Conservation (phyloP, 768 basidiomycete genomes). For the Rhodotorula babjevae region DNA sequence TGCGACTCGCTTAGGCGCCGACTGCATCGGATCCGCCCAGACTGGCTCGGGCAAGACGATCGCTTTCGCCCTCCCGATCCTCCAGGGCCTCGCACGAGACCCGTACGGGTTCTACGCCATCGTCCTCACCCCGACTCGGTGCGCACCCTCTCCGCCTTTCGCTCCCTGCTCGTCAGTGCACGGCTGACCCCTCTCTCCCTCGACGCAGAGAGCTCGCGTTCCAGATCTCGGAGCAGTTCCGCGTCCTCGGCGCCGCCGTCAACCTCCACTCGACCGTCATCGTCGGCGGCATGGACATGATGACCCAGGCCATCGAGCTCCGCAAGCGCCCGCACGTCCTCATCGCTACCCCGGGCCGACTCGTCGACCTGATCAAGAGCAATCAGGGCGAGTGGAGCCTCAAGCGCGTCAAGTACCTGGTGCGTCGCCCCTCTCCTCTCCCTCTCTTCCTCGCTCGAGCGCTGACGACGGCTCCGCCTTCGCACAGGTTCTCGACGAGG, state of each 20-base stretch:
- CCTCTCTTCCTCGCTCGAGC: not conserved
- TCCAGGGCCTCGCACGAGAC: slow-evolving; percentile 78
- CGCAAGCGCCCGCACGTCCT: slow-evolving; percentile 82
- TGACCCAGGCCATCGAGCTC: slow-evolving; percentile 83
- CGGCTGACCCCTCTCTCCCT: not conserved
- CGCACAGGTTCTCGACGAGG: slow-evolving; percentile 87
- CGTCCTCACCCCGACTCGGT: slow-evolving; percentile 93
- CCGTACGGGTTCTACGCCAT: slow-evolving; percentile 93
- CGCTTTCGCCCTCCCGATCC: slow-evolving; percentile 90
- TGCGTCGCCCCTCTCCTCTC: slow-evolving; percentile 47
- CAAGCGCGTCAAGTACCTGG: slow-evolving; percentile 76
- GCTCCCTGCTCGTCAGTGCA: not conserved
- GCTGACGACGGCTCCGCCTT: not conserved
- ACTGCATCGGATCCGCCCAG: slow-evolving; percentile 96
- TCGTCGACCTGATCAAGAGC: slow-evolving; percentile 78
- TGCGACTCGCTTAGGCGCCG: too few species aligned
- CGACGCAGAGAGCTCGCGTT: slow-evolving; percentile 80
- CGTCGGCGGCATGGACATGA: slow-evolving; percentile 99
- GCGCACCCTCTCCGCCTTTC: slow-evolving; percentile 36
- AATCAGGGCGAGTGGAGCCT: slow-evolving; percentile 73
- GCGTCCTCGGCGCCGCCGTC: slow-evolving; percentile 75
- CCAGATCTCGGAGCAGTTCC: slow-evolving; percentile 94
- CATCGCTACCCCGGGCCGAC: slow-evolving; percentile 89
- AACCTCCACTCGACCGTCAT: slow-evolving; percentile 80
- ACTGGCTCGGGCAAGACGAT: slow-evolving; percentile 98